Base-by-base conservation (phyloP, 345 rosid species). In the Hibiscus mutabilis region DNA sequence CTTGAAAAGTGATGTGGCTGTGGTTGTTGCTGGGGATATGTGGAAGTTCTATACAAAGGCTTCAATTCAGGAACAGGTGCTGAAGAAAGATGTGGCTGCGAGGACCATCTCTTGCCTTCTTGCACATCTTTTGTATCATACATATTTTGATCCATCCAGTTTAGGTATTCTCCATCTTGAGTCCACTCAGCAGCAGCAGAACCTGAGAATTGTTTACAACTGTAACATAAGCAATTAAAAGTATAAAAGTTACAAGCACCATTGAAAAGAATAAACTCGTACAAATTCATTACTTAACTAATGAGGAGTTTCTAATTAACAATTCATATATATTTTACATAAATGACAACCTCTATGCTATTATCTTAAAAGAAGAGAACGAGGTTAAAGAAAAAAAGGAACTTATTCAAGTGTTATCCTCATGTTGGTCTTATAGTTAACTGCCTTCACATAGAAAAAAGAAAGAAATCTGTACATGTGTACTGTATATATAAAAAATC, bases 121-220 rank as follows among this genome's bases (percentile, higher is more conserved):
- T 86, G 86, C 44, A 52, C 58, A 75, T 76, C 84, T 81, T 89
- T 98, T 12, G 37, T 14, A 66, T 88, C 91, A 61, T 81, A 49
- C 68, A 85, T 75, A 49, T 89, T 82, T 73, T 84, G 94, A 55
- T 95, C 99, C 31, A 88, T 70, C 96, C 97, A 91, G 73, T 78
- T 78, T 53, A 82, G 63, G 72, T 83, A 85, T 58, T 92, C 98
- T 51, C 84, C 93, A 65, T 90, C 98, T 74, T 89, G 93, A 25
- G 91, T 82, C 98, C 97, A 87, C 10, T 94, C 97, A 55, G 97
- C 78, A 60, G 88, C 89, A 61, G 99, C 77, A 61, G 99, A 95
- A 82, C 99, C 99, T 95, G 84, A 84, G 18, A 51, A 70, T n/a
- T 59, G 29, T 59, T 6, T 19, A 52, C 59, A 19, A 13, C 59